Percentiles rank a stretch among this genome's conserved stretches.
These are phyloP conservation scores for Psilocybe mexicana DNA, from an alignment of 1,284 basidiomycete species.

Conservation along the genomic window DNA sequence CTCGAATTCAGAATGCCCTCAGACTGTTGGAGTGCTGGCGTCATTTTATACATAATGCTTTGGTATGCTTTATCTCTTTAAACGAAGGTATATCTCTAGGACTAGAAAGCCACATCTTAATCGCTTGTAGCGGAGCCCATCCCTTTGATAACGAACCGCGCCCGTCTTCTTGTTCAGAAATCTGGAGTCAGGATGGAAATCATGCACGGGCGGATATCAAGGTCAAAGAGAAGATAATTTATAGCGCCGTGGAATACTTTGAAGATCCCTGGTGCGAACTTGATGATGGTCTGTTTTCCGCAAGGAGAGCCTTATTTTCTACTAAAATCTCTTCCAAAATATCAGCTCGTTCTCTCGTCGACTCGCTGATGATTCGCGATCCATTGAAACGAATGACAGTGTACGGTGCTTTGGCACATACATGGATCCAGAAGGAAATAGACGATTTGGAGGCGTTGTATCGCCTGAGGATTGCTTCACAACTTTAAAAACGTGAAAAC, in stretches of 20 bases:
- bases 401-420: conserved; percentile 52
- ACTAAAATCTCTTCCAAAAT: not conserved
- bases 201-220: conserved; percentile 54
- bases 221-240: conserved; percentile 69
- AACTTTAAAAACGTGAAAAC: conserved; percentile 1
- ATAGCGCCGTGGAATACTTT: conserved; percentile 58
- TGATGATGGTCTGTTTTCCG: conserved; percentile 52
- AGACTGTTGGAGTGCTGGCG: conserved; percentile 83
- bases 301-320: not conserved
- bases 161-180: conserved; percentile 38
- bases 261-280: conserved; percentile 53
- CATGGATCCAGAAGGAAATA: conserved; percentile 65
- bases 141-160: conserved; percentile 64
- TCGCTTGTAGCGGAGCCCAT: conserved; percentile 57
- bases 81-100: not conserved
- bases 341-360: conserved; percentile 57
- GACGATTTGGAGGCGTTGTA: conserved; percentile 61
- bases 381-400: conserved; percentile 60
- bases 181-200: conserved; percentile 33
- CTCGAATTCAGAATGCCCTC: conserved; percentile 59
- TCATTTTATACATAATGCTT: conserved; percentile 80
- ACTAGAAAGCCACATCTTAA: not conserved
- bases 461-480: conserved; percentile 46
- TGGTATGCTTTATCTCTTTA: conserved; percentile 48
- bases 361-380: conserved; percentile 57